Evolutionary conservation across 176 grass and related monocot genomes (phyloP), one percentile per base, ranked within the genome.

Genomic region (Phyllostachys edulis): DNA sequence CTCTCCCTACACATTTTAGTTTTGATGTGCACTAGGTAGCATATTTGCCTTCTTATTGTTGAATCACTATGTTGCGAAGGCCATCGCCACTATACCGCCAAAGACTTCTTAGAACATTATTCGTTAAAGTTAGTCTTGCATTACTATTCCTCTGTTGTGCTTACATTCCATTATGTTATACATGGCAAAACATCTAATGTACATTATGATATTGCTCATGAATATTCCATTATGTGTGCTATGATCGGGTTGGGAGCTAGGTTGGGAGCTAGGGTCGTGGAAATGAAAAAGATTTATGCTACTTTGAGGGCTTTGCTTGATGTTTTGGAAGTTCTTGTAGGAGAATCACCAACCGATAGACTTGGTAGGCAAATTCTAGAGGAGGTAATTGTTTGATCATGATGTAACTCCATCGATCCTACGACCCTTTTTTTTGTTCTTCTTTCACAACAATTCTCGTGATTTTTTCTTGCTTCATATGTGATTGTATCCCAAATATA

Each of bases 271-370:
- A 90, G 85, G 78, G 85, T 83, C 67, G 3, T 54, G 41, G 51
- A 98, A 87, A 98, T 98, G 93, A 95, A 91, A 84, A 98, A 98
- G 80, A 81, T 92, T 23, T 95, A 90, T 92, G 89, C 78, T 62
- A 98, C 91, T 80, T 83, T 98, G 88, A 88, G 89, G 87, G 91
- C 93, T 78, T 82, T 98, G 84, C 82, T 98, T 80, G 91, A 93
- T 93, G 93, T 95, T 70, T 55, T 98, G 47, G 91, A 92, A 74
- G 75, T 87, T 84, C 87, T 98, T 67, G 91, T 95, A 69, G 83
- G 83, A 32, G 56, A 88, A 55, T 85, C 91, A 79, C 76, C 89
- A 57, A 81, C 83, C 57, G 91, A 95, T 90, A 88, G 81, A 54
- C 77, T 91, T 75, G 81, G 91, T 88, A 80, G 76, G 67, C 93